These are phyloP conservation scores for Colletotrichum godetiae DNA, from an alignment of 2,329 filamentous ascomycete species.

Conservation along the genomic window DNA sequence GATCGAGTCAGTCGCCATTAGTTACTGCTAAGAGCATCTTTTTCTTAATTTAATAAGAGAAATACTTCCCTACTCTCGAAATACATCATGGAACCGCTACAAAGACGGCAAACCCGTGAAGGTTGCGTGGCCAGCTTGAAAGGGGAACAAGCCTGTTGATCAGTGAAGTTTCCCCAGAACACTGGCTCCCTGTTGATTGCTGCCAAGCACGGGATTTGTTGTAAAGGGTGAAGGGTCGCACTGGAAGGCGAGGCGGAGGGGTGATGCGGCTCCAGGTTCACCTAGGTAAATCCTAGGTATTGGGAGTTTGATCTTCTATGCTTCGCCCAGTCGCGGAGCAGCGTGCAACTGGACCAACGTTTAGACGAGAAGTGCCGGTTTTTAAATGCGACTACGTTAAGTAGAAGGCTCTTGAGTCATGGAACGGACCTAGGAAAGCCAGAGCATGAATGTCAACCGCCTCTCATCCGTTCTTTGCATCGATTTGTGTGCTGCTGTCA, in stretches of 20 bases:
- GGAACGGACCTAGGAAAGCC: neutral
- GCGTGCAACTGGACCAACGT: neutral
- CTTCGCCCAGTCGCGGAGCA: conserved; percentile 19
- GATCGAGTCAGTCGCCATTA: neutral
- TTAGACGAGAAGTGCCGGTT: conserved; percentile 10
- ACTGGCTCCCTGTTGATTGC: conserved; percentile 12
- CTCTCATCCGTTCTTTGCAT: conserved; percentile 16
- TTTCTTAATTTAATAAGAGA: neutral
- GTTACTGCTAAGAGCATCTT: neutral
- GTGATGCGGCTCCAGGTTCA: conserved; percentile 19
- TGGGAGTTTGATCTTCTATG: conserved; percentile 27
- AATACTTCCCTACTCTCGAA: neutral
- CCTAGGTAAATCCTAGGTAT: conserved; percentile 26
- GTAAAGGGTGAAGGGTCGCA: conserved; percentile 6
- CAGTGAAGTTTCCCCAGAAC: neutral
- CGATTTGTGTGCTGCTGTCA: conserved; percentile 11
- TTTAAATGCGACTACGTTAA: conserved; percentile 9
- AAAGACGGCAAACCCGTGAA: conserved; percentile 1
- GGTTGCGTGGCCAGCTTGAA: conserved; percentile 3
- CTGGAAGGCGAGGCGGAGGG: neutral
- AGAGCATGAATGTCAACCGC: conserved; percentile 12
- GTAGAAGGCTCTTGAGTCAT: conserved; percentile 14
- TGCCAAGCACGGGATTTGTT: conserved; percentile 8
- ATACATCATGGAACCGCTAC: neutral
- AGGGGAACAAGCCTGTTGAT: conserved; percentile 5